phyloP scores from a whole-genome alignment of 768 basidiomycete species.

The Auriscalpium vulgare region DNA sequence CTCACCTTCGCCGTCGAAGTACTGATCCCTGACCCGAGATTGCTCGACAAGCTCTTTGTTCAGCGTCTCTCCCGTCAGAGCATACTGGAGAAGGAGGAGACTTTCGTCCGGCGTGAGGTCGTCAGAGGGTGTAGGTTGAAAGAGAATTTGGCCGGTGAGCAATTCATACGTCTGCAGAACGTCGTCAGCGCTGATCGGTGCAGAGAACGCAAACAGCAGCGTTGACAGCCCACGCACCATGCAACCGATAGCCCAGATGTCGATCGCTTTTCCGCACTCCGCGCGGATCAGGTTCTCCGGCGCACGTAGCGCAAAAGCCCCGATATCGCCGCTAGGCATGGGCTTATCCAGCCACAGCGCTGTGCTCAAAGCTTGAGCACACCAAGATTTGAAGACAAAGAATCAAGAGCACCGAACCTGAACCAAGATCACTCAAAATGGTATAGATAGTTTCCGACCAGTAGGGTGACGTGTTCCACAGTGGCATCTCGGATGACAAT shows the following conservation, averaged over 20 bases:
- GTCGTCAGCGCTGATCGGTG: not conserved
- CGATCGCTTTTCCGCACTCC: not conserved
- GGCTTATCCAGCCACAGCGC: no score
- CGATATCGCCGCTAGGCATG: no score
- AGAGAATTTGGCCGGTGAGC: not conserved
- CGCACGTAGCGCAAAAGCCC: not conserved
- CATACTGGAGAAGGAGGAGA: not conserved
- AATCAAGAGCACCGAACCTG: not conserved
- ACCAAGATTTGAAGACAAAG: no score
- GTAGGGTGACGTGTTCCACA: not conserved
- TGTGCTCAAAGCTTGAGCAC: no score
- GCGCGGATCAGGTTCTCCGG: not conserved
- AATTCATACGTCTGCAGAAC: not conserved
- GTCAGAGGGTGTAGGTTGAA: not conserved
- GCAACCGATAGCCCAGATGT: not conserved
- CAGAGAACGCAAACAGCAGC: no score
- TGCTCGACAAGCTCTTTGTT: no score
- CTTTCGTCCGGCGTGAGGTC: not conserved
- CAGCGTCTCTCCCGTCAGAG: no score
- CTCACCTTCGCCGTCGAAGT: no score
- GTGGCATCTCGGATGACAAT: no score
- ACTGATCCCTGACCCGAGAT: no score
- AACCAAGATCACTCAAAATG: not conserved
- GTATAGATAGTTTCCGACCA: not conserved
- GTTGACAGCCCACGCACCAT: not conserved